phyloP scores from a whole-genome alignment of 2,329 filamentous ascomycete genomes.

The Pleurostoma richardsiae region DNA sequence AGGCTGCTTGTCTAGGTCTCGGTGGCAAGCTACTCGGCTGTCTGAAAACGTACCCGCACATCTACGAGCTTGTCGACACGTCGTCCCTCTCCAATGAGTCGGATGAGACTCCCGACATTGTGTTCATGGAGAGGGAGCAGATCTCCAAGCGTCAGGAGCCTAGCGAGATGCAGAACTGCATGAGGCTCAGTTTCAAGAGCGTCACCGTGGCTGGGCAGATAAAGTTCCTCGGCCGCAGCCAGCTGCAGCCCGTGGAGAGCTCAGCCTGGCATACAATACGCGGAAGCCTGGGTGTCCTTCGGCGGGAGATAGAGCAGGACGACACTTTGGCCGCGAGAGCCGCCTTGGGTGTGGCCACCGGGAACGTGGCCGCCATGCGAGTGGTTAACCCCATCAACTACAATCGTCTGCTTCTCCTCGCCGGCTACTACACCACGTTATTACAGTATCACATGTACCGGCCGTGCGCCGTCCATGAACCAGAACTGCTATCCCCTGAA shows the following conservation, averaged over 20 bases:
- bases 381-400: constrained; percentile 4
- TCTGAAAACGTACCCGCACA: constrained; percentile 5
- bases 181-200: constrained; percentile 5
- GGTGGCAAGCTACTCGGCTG: constrained; percentile 5
- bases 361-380: constrained; percentile 4
- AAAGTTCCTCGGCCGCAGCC: constrained; percentile 4
- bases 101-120: constrained; percentile 1
- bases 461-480: neutral
- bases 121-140: neutral
- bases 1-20: constrained; percentile 2
- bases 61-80: constrained; percentile 5
- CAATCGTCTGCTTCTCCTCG: constrained; percentile 5
- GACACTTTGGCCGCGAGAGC: constrained; percentile 1
- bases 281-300: neutral
- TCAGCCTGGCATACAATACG: constrained; percentile 1
- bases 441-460: constrained; percentile 2
- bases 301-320: constrained; percentile 2
- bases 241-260: neutral
- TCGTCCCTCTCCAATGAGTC: constrained; percentile 1
- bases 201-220: constrained; percentile 6
- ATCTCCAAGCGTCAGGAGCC: neutral
- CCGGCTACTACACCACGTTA: constrained; percentile 3
- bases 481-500: neutral
- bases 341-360: constrained; percentile 2
- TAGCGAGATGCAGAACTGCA: constrained; percentile 7